Conservation (phyloP, 1,139 yeast species). For the Zygosaccharomyces sapae region DNA sequence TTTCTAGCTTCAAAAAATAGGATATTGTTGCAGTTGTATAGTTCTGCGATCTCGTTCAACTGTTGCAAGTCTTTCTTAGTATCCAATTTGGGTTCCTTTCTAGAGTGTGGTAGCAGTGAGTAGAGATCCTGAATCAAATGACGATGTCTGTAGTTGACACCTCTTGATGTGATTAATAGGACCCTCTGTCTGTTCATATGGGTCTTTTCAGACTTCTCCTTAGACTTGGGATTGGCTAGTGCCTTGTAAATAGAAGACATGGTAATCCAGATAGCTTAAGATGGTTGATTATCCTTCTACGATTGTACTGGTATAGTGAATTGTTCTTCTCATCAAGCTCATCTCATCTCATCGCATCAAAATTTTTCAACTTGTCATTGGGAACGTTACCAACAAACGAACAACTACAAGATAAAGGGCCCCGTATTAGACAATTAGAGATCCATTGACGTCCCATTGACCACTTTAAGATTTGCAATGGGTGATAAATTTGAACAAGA, state of each 20-base stretch:
- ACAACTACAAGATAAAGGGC: neutral
- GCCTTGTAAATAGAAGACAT: constrained; percentile 49
- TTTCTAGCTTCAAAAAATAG: constrained; percentile 94
- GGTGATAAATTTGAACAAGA: constrained; percentile 24
- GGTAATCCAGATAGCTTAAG: neutral
- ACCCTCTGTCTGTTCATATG: constrained; percentile 72
- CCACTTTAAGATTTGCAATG: constrained; percentile 7
- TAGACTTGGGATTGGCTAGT: constrained; percentile 32
- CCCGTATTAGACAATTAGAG: neutral
- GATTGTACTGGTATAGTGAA: neutral
- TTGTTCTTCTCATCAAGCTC: constrained; percentile 4
- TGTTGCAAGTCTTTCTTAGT: constrained; percentile 85
- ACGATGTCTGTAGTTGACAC: constrained; percentile 91
- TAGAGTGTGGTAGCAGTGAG: constrained; percentile 83
- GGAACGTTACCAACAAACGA: constrained; percentile 2
- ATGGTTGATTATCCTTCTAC: neutral
- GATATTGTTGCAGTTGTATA: constrained; percentile 94
- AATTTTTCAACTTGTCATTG: constrained; percentile 15
- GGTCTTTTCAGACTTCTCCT: constrained; percentile 30
- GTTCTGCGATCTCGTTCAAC: constrained; percentile 91
- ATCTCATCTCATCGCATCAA: constrained; percentile 20
- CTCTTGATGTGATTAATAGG: constrained; percentile 86
- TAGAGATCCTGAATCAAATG: constrained; percentile 82
- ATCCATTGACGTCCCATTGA: neutral
- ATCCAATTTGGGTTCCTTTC: constrained; percentile 95